A percentile compares a stretch with the other conserved stretches of the same genome.
These are phyloP conservation scores for Ascochyta viciae-villosae DNA, from an alignment of 2,329 filamentous ascomycete species.

Conservation along the genomic window DNA sequence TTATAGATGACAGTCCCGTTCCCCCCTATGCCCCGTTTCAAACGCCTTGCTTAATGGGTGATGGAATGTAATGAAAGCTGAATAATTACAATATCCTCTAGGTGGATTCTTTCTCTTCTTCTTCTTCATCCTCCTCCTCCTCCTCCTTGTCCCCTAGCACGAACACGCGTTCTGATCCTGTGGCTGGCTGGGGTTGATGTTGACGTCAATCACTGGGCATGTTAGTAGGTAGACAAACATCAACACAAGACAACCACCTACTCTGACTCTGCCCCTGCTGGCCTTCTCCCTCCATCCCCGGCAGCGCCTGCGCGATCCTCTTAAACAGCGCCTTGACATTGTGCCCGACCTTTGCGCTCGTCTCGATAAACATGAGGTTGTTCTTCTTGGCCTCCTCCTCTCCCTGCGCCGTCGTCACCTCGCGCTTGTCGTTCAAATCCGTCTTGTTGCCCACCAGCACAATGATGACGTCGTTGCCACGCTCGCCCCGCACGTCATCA, in stretches of 20 bases:
- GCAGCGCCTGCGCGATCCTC: constrained; percentile 96
- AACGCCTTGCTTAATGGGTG: constrained; percentile 52
- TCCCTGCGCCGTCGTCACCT: constrained; percentile 94
- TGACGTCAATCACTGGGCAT: constrained; percentile 84
- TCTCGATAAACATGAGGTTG: constrained; percentile 98
- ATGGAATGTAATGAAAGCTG: constrained; percentile 34
- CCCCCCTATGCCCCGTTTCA: constrained; percentile 21
- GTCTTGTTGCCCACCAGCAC: constrained; percentile 99
- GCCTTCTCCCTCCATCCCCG: constrained; percentile 94
- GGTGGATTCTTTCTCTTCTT: not conserved
- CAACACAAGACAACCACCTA: constrained; percentile 56
- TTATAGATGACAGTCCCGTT: constrained; percentile 32
- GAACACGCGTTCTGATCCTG: constrained; percentile 63
- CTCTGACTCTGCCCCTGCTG: constrained; percentile 80
- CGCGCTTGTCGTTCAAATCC: constrained; percentile 95
- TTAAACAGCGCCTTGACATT: constrained; percentile 98
- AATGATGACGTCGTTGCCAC: constrained; percentile 98
- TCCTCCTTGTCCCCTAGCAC: constrained; percentile 32
- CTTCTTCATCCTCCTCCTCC: not conserved
- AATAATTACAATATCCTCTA: constrained; percentile 48
- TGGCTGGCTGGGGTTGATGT: constrained; percentile 74
- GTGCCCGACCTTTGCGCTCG: constrained; percentile 94
- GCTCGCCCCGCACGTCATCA: constrained; percentile 94
- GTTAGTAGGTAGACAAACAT: constrained; percentile 26
- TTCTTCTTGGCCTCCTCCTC: constrained; percentile 99